Base-by-base conservation (phyloP, 805 yeast species). In the Barnettozyma sucrosica region DNA sequence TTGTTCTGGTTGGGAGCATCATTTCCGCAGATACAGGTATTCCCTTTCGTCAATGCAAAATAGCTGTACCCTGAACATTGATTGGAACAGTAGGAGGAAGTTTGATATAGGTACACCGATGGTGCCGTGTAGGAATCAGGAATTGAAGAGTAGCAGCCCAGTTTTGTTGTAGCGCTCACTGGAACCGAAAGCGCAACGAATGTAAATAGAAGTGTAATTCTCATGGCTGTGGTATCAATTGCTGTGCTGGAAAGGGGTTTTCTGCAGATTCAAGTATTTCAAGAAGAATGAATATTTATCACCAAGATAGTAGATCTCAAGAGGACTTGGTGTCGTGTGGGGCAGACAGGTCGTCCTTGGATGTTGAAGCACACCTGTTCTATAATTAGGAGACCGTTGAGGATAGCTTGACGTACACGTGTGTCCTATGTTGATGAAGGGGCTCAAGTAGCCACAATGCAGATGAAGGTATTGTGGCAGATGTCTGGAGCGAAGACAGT, bases 21-120 rank as follows among this genome's bases (percentile, higher is more conserved):
- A 57, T 70, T 61, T 38, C 88, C 88, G 62, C 89, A 83, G 56
- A 71, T 78, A 63, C 89, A 83, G 25, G 64, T 59, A 40, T 66
- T 54, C 21, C 85, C 83, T 38, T 68, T 57, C 5, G 70, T 65
- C 34, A 75, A 54, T 0, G 82, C 85, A 49, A 71, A 70, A 61
- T 65, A 68, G 16, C 71, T 66, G 23, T 59, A 59, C 1, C 28
- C 42, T 11, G 64, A 44, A 62, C 92, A 80, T 53, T 69, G 64
- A 11, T 49, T 47, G 32, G 66, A 61, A 62, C 88, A 80, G 54
- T 72, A 62, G 3, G 68, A 63, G 3, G 79, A 68, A 5, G 84
- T 66, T 63, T 83, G 86, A 55, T 60, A 80, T 2, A 58, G 57
- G 57, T 70, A 72, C 4, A 69, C 55, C 40, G 78, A 79, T 43